Conservation (phyloP, 768 basidiomycete species). For the Amanita phalloides region DNA sequence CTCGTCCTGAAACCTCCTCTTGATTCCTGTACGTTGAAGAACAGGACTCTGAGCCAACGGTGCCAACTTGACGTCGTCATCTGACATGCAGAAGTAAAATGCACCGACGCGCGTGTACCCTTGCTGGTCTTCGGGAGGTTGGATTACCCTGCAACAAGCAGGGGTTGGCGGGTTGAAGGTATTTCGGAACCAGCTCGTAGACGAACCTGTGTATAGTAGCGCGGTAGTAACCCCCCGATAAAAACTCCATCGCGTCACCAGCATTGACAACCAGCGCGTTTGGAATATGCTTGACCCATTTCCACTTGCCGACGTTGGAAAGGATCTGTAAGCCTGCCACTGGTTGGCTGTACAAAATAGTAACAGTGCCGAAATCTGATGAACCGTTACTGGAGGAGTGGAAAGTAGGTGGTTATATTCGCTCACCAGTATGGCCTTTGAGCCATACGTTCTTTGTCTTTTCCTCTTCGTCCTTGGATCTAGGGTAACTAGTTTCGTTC, state of each 20-base stretch:
- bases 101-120: constrained; percentile 38
- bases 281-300: constrained; percentile 47
- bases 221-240: constrained; percentile 50
- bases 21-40: constrained; percentile 32
- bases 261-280: constrained; percentile 52
- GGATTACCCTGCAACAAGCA: constrained; percentile 30
- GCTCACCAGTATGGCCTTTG: constrained; percentile 46
- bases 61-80: constrained; percentile 36
- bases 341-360: constrained; percentile 52
- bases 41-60: constrained; percentile 39
- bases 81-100: constrained; percentile 46
- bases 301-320: constrained; percentile 39
- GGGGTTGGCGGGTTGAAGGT: too few relatives aligned
- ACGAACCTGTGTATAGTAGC: constrained; percentile 40
- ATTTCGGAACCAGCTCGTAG: too few relatives aligned
- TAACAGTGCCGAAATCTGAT: constrained; percentile 42
- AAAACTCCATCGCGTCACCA: constrained; percentile 49
- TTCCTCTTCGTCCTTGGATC: constrained; percentile 35
- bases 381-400: not conserved
- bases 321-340: constrained; percentile 45
- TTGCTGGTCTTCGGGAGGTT: constrained; percentile 46
- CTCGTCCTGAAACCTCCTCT: constrained; percentile 22
- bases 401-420: not conserved
- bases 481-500: constrained; percentile 30
- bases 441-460: constrained; percentile 47